A percentile compares a stretch with the other conserved stretches of the same genome.
Conservation (phyloP, 305 asterid species). For the Salvia sclarea region DNA sequence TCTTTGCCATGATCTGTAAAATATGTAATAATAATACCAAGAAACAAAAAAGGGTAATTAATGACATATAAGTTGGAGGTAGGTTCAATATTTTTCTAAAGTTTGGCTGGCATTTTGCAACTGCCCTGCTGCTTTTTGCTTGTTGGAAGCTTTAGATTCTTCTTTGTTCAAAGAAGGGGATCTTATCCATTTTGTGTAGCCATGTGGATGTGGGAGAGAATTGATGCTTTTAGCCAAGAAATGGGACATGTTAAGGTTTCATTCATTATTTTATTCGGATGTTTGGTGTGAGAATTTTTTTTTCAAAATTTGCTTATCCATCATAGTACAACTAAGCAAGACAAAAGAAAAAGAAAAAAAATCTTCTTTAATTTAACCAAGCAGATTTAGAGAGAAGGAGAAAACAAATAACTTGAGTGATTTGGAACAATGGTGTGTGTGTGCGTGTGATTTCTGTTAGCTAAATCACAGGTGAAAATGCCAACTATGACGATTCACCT, state of each 20-base stretch:
- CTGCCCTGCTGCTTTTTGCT: slow-evolving; percentile 27
- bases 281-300: not conserved
- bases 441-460: too few relatives aligned
- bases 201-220: too few relatives aligned
- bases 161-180: slow-evolving; percentile 27
- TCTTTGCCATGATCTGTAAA: slow-evolving; percentile 37
- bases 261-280: slow-evolving; percentile 2
- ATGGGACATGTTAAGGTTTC: slow-evolving; percentile 2
- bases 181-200: slow-evolving; percentile 25
- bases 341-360: not conserved
- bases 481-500: too few relatives aligned
- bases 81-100: slow-evolving; percentile 22
- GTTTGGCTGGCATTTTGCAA: slow-evolving; percentile 36
- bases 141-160: slow-evolving; percentile 26
- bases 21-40: slow-evolving; percentile 24
- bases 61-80: slow-evolving; percentile 36
- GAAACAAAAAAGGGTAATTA: not conserved
- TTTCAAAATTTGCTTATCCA: not conserved
- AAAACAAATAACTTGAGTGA: not conserved
- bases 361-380: not conserved
- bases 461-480: too few relatives aligned
- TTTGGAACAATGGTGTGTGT: not conserved
- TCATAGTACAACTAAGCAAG: slow-evolving; percentile 16
- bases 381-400: not conserved
- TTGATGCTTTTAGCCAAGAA: slow-evolving; percentile 32